Evolutionary conservation across 495 filamentous ascomycete genomes (phyloP).

Genomic region (Trichoderma erinaceum): DNA sequence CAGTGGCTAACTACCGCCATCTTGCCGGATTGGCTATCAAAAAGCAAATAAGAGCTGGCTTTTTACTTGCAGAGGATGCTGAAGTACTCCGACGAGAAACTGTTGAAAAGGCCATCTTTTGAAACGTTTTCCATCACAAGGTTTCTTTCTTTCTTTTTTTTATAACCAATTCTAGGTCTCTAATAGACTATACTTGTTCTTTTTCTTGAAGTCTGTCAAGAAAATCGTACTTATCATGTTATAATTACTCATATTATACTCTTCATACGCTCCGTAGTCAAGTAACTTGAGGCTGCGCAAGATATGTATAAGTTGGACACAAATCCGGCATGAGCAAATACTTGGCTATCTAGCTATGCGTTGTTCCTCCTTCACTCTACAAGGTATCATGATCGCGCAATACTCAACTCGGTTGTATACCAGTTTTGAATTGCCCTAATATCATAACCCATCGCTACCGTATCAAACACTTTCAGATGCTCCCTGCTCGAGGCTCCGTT

Average conservation of each 20-base stretch:
- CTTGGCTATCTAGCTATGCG: no score
- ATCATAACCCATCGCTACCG: conserved; percentile 31
- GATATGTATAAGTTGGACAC: no score
- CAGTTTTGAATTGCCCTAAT: conserved; percentile 34
- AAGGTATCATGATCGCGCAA: conserved; percentile 27
- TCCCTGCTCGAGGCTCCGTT: conserved; percentile 27
- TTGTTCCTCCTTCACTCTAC: no score
- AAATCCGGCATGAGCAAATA: no score
- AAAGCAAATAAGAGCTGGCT: not conserved
- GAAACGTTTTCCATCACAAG: not conserved
- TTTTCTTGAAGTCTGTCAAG: no score
- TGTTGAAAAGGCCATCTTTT: not conserved
- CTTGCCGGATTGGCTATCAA: not conserved
- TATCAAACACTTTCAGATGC: conserved; percentile 27
- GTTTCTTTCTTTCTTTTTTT: no score
- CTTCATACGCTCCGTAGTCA: no score
- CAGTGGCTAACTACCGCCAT: not conserved
- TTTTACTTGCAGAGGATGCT: not conserved
- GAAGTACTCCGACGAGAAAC: not conserved
- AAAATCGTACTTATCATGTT: no score
- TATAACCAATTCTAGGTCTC: no score
- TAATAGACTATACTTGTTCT: no score
- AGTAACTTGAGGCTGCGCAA: no score
- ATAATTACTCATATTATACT: no score
- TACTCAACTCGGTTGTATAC: conserved; percentile 31